A percentile compares a stretch with the other conserved stretches of the same genome.
phyloP scores from a whole-genome alignment of 2,329 filamentous ascomycete genomes.

The Cladosporium cucumerinum region DNA sequence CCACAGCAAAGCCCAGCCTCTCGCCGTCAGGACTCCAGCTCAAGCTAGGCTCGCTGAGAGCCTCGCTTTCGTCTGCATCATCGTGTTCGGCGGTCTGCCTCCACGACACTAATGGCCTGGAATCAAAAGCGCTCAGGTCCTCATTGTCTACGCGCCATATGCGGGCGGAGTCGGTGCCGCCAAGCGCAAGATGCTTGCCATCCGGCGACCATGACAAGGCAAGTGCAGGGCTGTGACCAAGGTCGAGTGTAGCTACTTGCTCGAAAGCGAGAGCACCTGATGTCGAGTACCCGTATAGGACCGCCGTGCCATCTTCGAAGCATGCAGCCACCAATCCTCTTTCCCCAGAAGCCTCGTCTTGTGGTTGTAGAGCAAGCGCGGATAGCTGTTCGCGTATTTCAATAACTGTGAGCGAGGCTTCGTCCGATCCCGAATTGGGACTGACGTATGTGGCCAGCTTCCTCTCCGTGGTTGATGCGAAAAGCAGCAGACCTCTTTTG shows the following conservation, averaged over 20 bases:
- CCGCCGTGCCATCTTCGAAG: slow-evolving; percentile 6
- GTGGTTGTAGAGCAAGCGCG: slow-evolving; percentile 7
- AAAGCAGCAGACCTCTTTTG: background rate
- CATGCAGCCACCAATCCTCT: slow-evolving; percentile 5
- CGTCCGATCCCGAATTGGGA: slow-evolving; percentile 7
- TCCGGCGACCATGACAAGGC: slow-evolving; percentile 46
- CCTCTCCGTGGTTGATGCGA: slow-evolving; percentile 5
- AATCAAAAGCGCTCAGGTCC: background rate
- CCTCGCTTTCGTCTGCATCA: slow-evolving; percentile 21
- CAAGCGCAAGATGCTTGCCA: slow-evolving; percentile 43
- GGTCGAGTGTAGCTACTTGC: slow-evolving; percentile 1
- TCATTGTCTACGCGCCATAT: slow-evolving; percentile 39
- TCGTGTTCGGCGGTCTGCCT: slow-evolving; percentile 23
- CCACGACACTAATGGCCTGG: slow-evolving; percentile 27
- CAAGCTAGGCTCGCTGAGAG: slow-evolving; percentile 35
- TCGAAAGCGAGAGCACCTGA: background rate
- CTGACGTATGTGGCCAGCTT: slow-evolving; percentile 7
- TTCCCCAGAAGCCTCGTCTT: background rate
- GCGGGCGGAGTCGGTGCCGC: slow-evolving; percentile 42
- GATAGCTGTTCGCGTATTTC: slow-evolving; percentile 6
- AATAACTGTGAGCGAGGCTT: background rate
- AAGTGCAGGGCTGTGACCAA: slow-evolving; percentile 31
- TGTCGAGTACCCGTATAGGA: background rate
- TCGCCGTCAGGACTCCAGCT: slow-evolving; percentile 55
- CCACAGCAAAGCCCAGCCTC: slow-evolving; percentile 45